Base-by-base conservation (phyloP, 345 rosid species). In the Brassica juncea region DNA sequence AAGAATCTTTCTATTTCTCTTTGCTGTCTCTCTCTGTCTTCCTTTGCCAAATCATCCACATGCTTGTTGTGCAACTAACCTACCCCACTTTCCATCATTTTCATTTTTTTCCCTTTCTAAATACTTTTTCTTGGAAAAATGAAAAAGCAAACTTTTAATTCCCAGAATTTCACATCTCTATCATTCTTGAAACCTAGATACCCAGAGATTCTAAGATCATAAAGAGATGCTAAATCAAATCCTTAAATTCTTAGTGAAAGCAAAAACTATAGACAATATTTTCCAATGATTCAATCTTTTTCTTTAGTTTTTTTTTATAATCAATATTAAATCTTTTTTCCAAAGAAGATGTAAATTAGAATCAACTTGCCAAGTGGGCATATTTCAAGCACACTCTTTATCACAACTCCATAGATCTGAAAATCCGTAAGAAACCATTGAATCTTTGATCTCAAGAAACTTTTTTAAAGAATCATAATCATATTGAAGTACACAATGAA, bases 11-110 rank as follows among this genome's bases (percentile, higher is more conserved):
- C 21, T 63, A 37, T 60, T 30, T 79, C 16, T 75, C 60, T 52
- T 68, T 14, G 70, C 70, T 70, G 72, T 73, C 44, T 69, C 1
- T 59, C 63, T 69, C 71, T 84, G 34, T 73, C 42, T 42, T 21
- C 31, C 42, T 65, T 75, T 71, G 80, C 77, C 83, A 81, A 75
- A 75, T 75, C 83, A 75, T 30, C 84, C 82, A 82, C 84, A 82
- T 82, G 79, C 82, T 77, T 82, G 62, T 81, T 81, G 77, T 81
- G 80, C 83, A 81, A 66, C 80, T 47, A 81, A 81, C 77, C 83
- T 76, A 81, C 77, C 80, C 79, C 77, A 71, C 77, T 75, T 75
- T 44, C 47, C 73, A 58, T 76, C 58, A 57, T 73, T 74, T 73
- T 39, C 44, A 0, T 39, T 52, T 49, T 14, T 58, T 67, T 39